phyloP scores from a whole-genome alignment of 2,329 filamentous ascomycete species.

The Fusarium sp. region DNA sequence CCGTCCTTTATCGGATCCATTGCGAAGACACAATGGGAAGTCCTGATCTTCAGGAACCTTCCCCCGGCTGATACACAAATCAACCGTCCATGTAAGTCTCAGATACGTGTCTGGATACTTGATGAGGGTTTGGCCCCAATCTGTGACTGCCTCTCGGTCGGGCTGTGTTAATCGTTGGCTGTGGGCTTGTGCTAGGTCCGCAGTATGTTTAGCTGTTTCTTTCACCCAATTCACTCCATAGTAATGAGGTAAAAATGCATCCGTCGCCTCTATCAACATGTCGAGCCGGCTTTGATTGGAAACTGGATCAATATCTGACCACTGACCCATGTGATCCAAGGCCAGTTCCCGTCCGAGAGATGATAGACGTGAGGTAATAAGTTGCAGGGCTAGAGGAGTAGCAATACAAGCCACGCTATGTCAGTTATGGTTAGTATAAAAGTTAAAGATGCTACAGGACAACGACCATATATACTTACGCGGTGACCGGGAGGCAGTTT shows the following conservation, averaged over 20 bases:
- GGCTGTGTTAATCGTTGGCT: not conserved
- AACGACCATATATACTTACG: not conserved
- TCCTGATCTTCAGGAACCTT: not conserved
- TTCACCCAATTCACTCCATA: not conserved
- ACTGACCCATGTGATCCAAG: not conserved
- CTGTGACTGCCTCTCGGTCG: not conserved
- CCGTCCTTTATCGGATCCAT: not conserved
- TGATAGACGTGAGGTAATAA: constrained; percentile 1
- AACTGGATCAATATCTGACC: not conserved
- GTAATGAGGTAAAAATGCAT: not conserved
- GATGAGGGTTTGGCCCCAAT: not conserved
- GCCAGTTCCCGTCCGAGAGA: not conserved
- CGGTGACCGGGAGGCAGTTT: not conserved
- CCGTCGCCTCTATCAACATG: not conserved
- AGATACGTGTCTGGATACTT: not conserved
- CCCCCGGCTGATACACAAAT: not conserved
- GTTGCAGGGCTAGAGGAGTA: not conserved
- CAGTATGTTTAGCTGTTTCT: not conserved
- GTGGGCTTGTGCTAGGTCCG: not conserved
- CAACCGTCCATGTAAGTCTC: not conserved
- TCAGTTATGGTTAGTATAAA: not conserved
- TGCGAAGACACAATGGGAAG: not conserved
- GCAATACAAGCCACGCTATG: not conserved
- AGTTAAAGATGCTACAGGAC: rapidly evolving
- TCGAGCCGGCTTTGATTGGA: not conserved